phyloP scores from a whole-genome alignment of 2,329 filamentous ascomycete genomes.

The Alternaria gaisen region DNA sequence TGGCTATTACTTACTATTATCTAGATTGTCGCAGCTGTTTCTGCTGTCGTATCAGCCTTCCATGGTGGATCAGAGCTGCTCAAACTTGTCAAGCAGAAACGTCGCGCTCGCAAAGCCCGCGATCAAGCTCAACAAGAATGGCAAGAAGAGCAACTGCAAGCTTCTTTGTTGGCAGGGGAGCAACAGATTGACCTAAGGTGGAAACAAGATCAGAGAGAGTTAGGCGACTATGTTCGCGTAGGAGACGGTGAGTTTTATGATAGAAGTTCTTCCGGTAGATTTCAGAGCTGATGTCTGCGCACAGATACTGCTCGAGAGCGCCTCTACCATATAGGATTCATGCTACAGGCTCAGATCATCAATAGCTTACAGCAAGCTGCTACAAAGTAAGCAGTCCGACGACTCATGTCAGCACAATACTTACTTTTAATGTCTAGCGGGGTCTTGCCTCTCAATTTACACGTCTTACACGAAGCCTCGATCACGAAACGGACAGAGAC shows the following conservation, averaged over 20 bases:
- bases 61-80: slow-evolving; percentile 53
- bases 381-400: slow-evolving; percentile 35
- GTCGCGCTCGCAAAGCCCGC: slow-evolving; percentile 40
- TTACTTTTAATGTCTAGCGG: slow-evolving; percentile 3
- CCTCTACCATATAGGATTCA: slow-evolving; percentile 49
- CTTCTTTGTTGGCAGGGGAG: slow-evolving; percentile 51
- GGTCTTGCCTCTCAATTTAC: slow-evolving; percentile 44
- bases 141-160: slow-evolving; percentile 51
- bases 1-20: background rate
- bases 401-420: background rate
- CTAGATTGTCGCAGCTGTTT: slow-evolving; percentile 53
- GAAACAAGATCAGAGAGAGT: slow-evolving; percentile 43
- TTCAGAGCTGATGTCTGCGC: slow-evolving; percentile 8
- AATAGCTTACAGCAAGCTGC: slow-evolving; percentile 50
- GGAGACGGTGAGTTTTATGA: slow-evolving; percentile 50
- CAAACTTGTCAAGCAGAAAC: slow-evolving; percentile 47
- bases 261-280: slow-evolving; percentile 17
- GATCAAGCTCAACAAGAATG: slow-evolving; percentile 38
- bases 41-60: slow-evolving; percentile 55
- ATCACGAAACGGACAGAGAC: slow-evolving; percentile 48
- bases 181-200: slow-evolving; percentile 46
- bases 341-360: slow-evolving; percentile 54
- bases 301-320: slow-evolving; percentile 49
- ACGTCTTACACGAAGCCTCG: slow-evolving; percentile 48
- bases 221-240: slow-evolving; percentile 48